A percentile compares a stretch with the other conserved stretches of the same genome.
Conservation (phyloP, 306 rosid species). For the Fragaria iinumae region DNA sequence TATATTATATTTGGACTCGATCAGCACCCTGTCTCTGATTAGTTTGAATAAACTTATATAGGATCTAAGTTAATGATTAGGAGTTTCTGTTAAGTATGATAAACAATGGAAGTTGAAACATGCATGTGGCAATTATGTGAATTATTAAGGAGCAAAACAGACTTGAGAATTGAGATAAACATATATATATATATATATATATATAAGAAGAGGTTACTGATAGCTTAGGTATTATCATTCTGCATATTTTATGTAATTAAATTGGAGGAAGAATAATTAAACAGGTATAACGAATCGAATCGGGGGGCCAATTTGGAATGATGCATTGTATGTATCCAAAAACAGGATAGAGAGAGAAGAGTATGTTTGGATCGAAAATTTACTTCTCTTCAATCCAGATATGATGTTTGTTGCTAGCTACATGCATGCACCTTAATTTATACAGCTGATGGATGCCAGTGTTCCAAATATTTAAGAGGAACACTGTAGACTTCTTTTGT, state of each 20-base stretch:
- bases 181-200: too few species aligned
- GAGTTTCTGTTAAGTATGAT: slow-evolving; percentile 26
- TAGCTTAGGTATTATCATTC: slow-evolving; percentile 7
- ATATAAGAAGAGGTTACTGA: neutral
- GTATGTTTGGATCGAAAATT: slow-evolving; percentile 11
- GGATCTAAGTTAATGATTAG: slow-evolving; percentile 57
- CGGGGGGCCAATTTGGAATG: slow-evolving; percentile 1
- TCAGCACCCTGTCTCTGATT: neutral
- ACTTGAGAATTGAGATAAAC: slow-evolving; percentile 2
- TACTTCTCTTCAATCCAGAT: neutral
- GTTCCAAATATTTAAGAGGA: neutral
- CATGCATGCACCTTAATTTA: slow-evolving; percentile 22
- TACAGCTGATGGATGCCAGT: neutral
- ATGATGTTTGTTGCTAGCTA: slow-evolving; percentile 3
- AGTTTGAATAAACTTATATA: slow-evolving; percentile 21
- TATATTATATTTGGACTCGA: neutral
- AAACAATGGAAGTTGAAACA: slow-evolving; percentile 33
- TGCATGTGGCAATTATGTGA: slow-evolving; percentile 49
- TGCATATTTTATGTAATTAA: neutral
- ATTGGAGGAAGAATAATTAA: neutral
- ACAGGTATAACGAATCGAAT: neutral
- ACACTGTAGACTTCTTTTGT: neutral
- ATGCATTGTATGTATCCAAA: slow-evolving; percentile 6
- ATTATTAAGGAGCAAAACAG: slow-evolving; percentile 11
- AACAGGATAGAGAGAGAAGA: neutral